These are phyloP conservation scores for Alopecurus myosuroides DNA, from an alignment of 176 grass and related monocot species.

Conservation along the genomic window DNA sequence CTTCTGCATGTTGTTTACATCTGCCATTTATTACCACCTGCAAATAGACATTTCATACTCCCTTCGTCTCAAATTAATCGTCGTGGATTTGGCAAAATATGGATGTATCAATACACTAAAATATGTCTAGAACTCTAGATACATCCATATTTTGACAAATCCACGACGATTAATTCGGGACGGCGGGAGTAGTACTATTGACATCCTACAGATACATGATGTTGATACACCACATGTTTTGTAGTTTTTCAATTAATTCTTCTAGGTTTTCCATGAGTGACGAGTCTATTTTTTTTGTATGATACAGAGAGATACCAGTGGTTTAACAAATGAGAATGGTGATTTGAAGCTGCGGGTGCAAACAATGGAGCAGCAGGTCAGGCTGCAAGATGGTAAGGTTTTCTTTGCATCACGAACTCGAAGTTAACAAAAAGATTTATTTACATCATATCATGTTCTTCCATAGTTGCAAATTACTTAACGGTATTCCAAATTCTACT, in stretches of 20 bases:
- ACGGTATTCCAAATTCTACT: not conserved
- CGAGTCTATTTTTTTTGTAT: constrained; percentile 18
- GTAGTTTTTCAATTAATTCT: not conserved
- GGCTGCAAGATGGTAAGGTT: constrained; percentile 81
- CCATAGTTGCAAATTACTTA: not conserved
- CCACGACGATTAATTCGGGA: too few relatives aligned
- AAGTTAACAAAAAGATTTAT: not conserved
- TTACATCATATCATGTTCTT: not conserved
- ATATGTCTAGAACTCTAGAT: too few relatives aligned
- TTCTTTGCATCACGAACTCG: not conserved
- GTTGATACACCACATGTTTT: not conserved
- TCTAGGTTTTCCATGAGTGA: not conserved
- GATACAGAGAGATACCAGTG: constrained; percentile 76
- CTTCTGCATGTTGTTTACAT: not conserved
- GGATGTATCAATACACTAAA: too few relatives aligned
- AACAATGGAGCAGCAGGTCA: constrained; percentile 90
- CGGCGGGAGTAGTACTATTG: too few relatives aligned
- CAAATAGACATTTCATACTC: not conserved
- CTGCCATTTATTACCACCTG: not conserved
- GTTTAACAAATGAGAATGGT: constrained; percentile 86
- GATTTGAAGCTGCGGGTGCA: constrained; percentile 86
- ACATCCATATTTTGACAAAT: too few relatives aligned
- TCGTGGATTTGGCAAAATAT: too few relatives aligned
- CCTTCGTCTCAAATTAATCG: too few relatives aligned
- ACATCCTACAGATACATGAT: not conserved